phyloP scores from a whole-genome alignment of 1,284 basidiomycete genomes.

The Phellinidium pouzarii region DNA sequence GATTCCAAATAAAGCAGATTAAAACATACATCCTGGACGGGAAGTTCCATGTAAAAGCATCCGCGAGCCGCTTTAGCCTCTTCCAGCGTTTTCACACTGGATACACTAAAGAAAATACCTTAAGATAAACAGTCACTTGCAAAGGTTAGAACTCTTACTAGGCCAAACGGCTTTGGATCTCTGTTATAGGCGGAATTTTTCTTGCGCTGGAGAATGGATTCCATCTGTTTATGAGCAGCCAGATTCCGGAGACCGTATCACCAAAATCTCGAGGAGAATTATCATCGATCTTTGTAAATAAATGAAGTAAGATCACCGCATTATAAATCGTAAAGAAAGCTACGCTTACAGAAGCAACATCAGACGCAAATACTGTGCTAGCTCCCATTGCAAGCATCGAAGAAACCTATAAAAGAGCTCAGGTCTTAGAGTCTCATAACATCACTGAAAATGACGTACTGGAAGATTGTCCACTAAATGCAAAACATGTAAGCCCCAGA shows the following conservation, averaged over 20 bases:
- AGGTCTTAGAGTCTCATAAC: not conserved
- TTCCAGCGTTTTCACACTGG: slow-evolving; percentile 90
- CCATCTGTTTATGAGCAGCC: slow-evolving; percentile 89
- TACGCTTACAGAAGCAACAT: slow-evolving; percentile 80
- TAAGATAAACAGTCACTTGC: not conserved
- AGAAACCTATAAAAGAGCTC: slow-evolving; percentile 49
- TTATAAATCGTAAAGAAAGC: not conserved
- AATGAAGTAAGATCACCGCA: not conserved
- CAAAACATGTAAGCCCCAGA: not conserved
- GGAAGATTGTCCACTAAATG: slow-evolving; percentile 83
- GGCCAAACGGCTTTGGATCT: slow-evolving; percentile 91
- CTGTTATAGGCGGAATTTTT: slow-evolving; percentile 87
- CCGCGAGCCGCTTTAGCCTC: slow-evolving; percentile 87
- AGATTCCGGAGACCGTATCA: slow-evolving; percentile 95
- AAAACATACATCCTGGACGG: slow-evolving; percentile 72
- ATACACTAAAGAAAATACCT: slow-evolving; percentile 55
- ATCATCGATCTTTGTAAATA: slow-evolving; percentile 83
- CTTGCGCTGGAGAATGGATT: slow-evolving; percentile 84
- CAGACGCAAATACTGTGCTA: slow-evolving; percentile 88
- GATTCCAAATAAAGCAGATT: slow-evolving; percentile 4
- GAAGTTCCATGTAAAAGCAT: slow-evolving; percentile 92
- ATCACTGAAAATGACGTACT: slow-evolving; percentile 34
- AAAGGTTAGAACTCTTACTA: slow-evolving; percentile 56
- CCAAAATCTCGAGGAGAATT: slow-evolving; percentile 93
- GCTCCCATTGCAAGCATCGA: slow-evolving; percentile 93